These are phyloP conservation scores for Crepidotus variabilis DNA, from an alignment of 768 basidiomycete genomes.

Conservation along the genomic window DNA sequence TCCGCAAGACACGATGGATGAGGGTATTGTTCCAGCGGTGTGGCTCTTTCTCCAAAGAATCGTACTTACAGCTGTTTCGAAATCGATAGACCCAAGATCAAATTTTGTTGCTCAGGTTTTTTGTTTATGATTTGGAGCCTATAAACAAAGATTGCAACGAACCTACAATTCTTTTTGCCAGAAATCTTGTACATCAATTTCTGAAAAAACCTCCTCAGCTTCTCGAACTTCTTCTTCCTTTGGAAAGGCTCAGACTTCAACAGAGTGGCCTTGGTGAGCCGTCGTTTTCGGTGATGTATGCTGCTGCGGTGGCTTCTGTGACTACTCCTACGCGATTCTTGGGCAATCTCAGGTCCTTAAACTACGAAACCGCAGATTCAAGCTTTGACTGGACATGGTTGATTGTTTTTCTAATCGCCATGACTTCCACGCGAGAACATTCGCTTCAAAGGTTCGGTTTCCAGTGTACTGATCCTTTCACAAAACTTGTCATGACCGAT, in stretches of 20 bases:
- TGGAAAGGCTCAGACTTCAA: not conserved
- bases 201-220: too few relatives aligned
- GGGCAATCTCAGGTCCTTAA: not conserved
- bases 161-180: too few relatives aligned
- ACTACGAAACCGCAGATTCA: not conserved
- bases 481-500: not conserved
- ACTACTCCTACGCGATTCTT: not conserved
- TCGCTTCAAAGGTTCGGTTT: not conserved
- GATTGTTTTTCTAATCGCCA: not conserved
- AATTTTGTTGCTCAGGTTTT: too few relatives aligned
- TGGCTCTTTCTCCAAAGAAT: too few relatives aligned
- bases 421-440: not conserved
- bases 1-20: too few relatives aligned
- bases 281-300: not conserved
- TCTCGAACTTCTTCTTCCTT: too few relatives aligned
- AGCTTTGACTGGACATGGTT: not conserved
- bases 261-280: not conserved
- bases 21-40: too few relatives aligned
- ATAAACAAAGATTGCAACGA: too few relatives aligned
- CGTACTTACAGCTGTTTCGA: too few relatives aligned
- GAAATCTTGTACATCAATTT: too few relatives aligned
- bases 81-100: too few relatives aligned
- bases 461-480: not conserved
- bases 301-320: not conserved
- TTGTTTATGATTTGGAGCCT: too few relatives aligned